These are phyloP conservation scores for Xylariaceae sp. DNA, from an alignment of 2,329 filamentous ascomycete species.

Conservation along the genomic window DNA sequence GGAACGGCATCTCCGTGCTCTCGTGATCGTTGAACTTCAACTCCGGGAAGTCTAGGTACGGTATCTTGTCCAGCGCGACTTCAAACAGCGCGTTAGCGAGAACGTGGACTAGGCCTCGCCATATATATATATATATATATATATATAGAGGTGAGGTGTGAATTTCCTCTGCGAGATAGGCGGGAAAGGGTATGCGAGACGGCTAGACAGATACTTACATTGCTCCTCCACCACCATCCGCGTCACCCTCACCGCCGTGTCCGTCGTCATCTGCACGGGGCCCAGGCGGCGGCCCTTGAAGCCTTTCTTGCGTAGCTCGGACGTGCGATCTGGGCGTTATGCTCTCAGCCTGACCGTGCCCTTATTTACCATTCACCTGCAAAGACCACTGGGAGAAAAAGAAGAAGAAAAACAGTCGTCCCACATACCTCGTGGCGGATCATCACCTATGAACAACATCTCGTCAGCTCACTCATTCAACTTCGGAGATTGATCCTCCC, in stretches of 20 bases:
- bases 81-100: neutral
- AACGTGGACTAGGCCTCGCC: neutral
- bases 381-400: neutral
- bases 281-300: constrained; percentile 86
- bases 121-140: neutral
- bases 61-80: constrained; percentile 79
- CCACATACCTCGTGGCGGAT: constrained; percentile 81
- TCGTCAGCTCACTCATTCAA: neutral
- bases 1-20: constrained; percentile 96
- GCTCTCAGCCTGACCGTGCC: constrained; percentile 1
- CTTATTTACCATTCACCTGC: neutral
- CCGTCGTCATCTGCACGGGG: constrained; percentile 96
- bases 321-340: constrained; percentile 78
- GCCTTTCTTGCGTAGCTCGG: constrained; percentile 92
- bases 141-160: neutral
- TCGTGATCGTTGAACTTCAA: constrained; percentile 89
- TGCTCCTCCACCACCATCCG: constrained; percentile 84
- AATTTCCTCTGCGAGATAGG: neutral
- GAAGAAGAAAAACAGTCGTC: neutral
- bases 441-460: constrained; percentile 66
- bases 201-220: constrained; percentile 51
- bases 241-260: constrained; percentile 93
- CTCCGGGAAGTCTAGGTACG: constrained; percentile 86
- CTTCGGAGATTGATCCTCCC: too few relatives aligned
- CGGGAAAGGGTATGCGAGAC: neutral